Evolutionary conservation across 306 rosid genomes (phyloP).

Genomic region (Hippophae rhamnoides): DNA sequence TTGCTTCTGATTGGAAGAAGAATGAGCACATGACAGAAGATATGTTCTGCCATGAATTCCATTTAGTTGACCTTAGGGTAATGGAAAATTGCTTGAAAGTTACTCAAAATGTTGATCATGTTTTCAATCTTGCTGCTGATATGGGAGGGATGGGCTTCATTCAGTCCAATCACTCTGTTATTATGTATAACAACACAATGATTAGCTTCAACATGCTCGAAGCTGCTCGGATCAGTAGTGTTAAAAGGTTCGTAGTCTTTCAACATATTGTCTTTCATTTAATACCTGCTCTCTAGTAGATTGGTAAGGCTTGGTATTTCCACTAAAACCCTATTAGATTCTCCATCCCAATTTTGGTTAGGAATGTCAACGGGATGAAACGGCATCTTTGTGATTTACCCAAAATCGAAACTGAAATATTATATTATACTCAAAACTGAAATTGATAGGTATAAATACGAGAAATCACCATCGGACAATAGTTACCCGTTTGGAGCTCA

Average conservation of each 20-base stretch:
- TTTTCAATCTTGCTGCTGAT: conserved; percentile 97
- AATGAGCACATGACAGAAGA: conserved; percentile 96
- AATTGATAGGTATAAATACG: too few species aligned
- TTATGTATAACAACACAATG: conserved; percentile 94
- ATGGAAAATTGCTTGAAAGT: conserved; percentile 95
- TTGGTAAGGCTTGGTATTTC: too few species aligned
- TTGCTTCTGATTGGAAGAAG: conserved; percentile 98
- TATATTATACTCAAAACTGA: too few species aligned
- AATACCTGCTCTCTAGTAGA: too few species aligned
- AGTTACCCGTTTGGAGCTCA: too few species aligned
- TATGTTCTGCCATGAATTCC: conserved; percentile 95
- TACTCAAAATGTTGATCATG: conserved; percentile 73
- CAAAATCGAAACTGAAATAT: too few species aligned
- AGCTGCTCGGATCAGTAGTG: conserved; percentile 75
- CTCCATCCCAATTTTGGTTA: too few species aligned
- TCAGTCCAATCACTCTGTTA: conserved; percentile 97
- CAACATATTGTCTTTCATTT: too few species aligned
- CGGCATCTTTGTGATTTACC: too few species aligned
- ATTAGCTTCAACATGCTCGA: conserved; percentile 97
- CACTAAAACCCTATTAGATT: too few species aligned
- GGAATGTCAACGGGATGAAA: too few species aligned
- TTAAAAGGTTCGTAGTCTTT: conserved; percentile 58
- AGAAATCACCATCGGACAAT: too few species aligned
- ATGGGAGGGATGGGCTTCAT: conserved; percentile 99
- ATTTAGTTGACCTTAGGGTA: conserved; percentile 90